Evolutionary conservation across 2,329 filamentous ascomycete genomes (phyloP), one percentile per base, ranked within the genome.

Genomic region (Xylogone sp.): DNA sequence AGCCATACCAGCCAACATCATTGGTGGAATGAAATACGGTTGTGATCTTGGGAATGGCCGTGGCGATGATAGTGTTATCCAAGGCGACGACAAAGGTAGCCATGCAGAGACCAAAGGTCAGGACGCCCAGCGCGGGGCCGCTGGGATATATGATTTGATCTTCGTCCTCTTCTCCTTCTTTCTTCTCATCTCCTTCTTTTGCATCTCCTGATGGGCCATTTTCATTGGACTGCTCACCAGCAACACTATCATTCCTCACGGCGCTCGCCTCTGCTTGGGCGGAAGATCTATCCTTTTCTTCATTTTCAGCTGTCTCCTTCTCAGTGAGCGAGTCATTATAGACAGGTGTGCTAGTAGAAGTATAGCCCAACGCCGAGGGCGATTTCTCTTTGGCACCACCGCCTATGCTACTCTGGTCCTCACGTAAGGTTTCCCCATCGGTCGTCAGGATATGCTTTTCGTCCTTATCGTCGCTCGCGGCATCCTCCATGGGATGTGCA

Each of bases 31-130:
- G 64, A 49, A 69, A 73, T 13, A 68, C 67, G 1, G 61, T 54
- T 3, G 71, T 74, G 44, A 74, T 74, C 45, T 68, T 68, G 6
- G 71, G 71, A 43, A 73, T 72, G 3, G 71, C 71, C 4, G 69
- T 71, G 13, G 68, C 68, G 46, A 65, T 60, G 43, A 67, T 68
- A 13, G 63, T 65, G 31, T 65, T 72, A 43, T 78, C 63, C 10
- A 79, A 68, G 46, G 75, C 69, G 46, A 76, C 66, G 5, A 77
- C 67, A 57, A 79, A 78, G 22, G 78, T 69, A 52, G 69, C 71
- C 48, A 78, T 61, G 21, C 74, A 69, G 9, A 80, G 63, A 21
- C 75, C 75, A 21, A 76, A 56, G 18, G 77, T 68, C 50, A 79
- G 72, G 51, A 76, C 67, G 43, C 61, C 59, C 9, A 68, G 50